These are phyloP conservation scores for Neohortaea acidophila DNA, from an alignment of 495 filamentous ascomycete species.

Conservation along the genomic window DNA sequence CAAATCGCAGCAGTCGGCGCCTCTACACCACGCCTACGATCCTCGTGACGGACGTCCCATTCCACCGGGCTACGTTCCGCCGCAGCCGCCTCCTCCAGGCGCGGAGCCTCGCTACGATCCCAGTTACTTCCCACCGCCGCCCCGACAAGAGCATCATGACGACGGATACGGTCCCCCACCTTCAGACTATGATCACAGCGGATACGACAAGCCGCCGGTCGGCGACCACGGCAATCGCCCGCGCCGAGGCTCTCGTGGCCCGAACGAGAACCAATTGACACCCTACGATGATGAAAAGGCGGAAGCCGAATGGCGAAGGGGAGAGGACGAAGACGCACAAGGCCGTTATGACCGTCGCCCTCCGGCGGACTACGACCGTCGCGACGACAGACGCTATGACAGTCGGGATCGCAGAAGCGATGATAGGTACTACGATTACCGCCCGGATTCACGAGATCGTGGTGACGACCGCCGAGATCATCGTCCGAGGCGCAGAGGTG, in stretches of 20 bases:
- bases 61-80: constrained; percentile 1
- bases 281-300: not conserved
- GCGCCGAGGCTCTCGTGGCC: not conserved
- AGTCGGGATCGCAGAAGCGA: not conserved
- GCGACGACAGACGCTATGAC: not conserved
- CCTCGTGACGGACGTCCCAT: not conserved
- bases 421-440: not conserved
- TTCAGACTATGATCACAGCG: constrained; percentile 2
- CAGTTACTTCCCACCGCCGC: not conserved
- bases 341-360: not conserved
- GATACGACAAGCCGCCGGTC: not conserved
- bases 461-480: not conserved
- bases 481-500: not conserved
- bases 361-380: not conserved
- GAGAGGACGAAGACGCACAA: not conserved
- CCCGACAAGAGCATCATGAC: not conserved
- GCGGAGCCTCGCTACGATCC: not conserved
- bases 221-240: not conserved
- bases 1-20: not conserved
- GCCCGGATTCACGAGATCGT: not conserved
- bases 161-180: not conserved
- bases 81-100: not conserved
- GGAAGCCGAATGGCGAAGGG: not conserved
- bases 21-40: not conserved
- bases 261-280: not conserved